Evolutionary conservation across 2,329 filamentous ascomycete genomes (phyloP).

Genomic region (Neofusicoccum umdonicola): DNA sequence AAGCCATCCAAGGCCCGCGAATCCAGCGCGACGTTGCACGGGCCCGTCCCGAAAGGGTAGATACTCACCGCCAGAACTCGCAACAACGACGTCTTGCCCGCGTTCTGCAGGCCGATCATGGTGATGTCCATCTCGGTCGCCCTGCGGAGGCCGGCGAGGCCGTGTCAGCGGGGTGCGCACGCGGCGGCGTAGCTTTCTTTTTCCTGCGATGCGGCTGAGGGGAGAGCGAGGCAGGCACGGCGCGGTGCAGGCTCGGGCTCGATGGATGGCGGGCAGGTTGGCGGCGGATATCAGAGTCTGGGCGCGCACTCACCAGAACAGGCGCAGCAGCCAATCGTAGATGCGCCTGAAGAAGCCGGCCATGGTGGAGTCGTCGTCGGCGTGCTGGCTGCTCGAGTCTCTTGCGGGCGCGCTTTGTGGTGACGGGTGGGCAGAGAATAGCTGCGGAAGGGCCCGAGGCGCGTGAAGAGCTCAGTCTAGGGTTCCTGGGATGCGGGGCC

Average conservation of each 20-base stretch:
- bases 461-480: constrained; percentile 16
- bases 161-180: constrained; percentile 21
- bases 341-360: constrained; percentile 88
- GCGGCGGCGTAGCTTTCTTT: background rate
- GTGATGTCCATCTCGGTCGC: constrained; percentile 99
- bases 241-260: background rate
- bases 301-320: constrained; percentile 76
- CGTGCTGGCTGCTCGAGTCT: background rate
- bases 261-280: constrained; percentile 5
- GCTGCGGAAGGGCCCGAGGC: constrained; percentile 14
- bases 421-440: constrained; percentile 10
- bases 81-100: constrained; percentile 93
- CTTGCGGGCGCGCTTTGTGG: background rate
- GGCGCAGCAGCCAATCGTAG: constrained; percentile 97
- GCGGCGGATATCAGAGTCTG: constrained; percentile 6
- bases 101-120: constrained; percentile 97
- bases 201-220: background rate
- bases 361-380: constrained; percentile 54
- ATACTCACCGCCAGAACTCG: constrained; percentile 86
- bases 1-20: background rate
- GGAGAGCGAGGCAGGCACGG: background rate
- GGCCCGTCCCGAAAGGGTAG: constrained; percentile 32
- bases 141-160: constrained; percentile 53
- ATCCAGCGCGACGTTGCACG: constrained; percentile 27
- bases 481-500: constrained; percentile 16